Conservation (phyloP, 768 basidiomycete species). For the Mrakia hoshinonis region DNA sequence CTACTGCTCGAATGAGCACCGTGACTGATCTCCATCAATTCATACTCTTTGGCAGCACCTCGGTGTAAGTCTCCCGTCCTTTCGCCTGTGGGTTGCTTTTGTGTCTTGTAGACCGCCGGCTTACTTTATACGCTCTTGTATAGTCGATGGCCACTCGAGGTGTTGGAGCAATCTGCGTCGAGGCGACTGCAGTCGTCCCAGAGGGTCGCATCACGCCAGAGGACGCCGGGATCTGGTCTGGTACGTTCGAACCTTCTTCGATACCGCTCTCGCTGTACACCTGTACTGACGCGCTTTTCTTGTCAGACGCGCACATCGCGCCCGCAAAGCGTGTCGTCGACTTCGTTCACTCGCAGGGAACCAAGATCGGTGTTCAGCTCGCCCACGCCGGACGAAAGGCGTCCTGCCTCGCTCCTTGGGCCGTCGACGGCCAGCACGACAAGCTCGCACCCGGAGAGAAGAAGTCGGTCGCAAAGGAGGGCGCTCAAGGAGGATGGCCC, state of each 20-base stretch:
- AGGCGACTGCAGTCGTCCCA: constrained; percentile 64
- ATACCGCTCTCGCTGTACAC: too few species aligned
- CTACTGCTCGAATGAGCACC: too few species aligned
- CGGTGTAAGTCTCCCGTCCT: constrained; percentile 52
- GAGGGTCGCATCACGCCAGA: constrained; percentile 63
- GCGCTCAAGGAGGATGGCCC: constrained; percentile 60
- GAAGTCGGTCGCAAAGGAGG: constrained; percentile 44
- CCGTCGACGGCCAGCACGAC: constrained; percentile 39
- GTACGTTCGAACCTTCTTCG: background rate
- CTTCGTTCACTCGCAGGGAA: constrained; percentile 60
- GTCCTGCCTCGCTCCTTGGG: constrained; percentile 62
- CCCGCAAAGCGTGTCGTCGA: constrained; percentile 62
- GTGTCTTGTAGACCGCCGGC: background rate
- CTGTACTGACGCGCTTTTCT: too few species aligned
- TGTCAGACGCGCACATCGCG: constrained; percentile 57
- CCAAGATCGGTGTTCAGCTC: constrained; percentile 68
- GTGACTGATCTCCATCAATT: background rate
- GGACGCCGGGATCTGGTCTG: constrained; percentile 45
- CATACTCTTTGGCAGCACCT: background rate
- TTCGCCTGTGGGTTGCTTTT: background rate
- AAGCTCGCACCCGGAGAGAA: constrained; percentile 17
- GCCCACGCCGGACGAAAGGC: constrained; percentile 68
- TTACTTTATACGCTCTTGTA: constrained; percentile 9
- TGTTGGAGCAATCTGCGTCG: constrained; percentile 59
- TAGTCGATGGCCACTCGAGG: constrained; percentile 59